Base-by-base conservation (phyloP, 2,329 filamentous ascomycete species). In the Monosporascus sp. region DNA sequence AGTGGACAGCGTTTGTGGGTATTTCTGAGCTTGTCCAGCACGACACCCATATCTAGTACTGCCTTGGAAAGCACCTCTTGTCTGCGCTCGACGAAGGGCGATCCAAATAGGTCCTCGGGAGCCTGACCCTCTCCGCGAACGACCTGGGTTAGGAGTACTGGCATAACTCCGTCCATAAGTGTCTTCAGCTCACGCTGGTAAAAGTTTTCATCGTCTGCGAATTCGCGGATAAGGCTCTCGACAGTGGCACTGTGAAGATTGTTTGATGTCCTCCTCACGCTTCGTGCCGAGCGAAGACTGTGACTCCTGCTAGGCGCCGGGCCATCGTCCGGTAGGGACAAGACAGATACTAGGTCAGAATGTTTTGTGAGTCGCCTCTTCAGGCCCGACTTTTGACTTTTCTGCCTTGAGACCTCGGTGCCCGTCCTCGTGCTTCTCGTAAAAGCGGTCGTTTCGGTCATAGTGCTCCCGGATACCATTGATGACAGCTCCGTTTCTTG, bases 181-280 rank as follows among this genome's bases (percentile, higher is more conserved):
- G 94, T 97, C 66, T 91, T 90, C 35, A 99, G 79, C 70, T 99
- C 94, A 51, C 92, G 83, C 71, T 88, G 87, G 66, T 97, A 99
- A 60, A 94, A 88, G 45, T 82, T 76, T 70, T 99, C 94, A 62
- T 97, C 94, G 5, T 87, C 82, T 11, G 82, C 77, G 57, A 99
- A 85, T 65, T 96, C 91, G 50, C 80, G 79, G 68, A 97, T 80
- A 20, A 97, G 75, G 58, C 93, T 90, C 22, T 82, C 77, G 11
- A 90, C 77, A 1, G 87, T 92, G 41, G 88, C 84, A 52, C 80
- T 83, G 31, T 83, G 81, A 11, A 86, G 75, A 37, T 81, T 80
- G 64, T 82, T 88, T 54, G 86, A 83, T 61, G 85, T 85, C 27
- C 87, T 88, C 53, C 90, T 85, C 52, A 94, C 81, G 68, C 90